Evolutionary conservation across 2,329 filamentous ascomycete genomes (phyloP).

Genomic region (Aspergillus quadricinctus): DNA sequence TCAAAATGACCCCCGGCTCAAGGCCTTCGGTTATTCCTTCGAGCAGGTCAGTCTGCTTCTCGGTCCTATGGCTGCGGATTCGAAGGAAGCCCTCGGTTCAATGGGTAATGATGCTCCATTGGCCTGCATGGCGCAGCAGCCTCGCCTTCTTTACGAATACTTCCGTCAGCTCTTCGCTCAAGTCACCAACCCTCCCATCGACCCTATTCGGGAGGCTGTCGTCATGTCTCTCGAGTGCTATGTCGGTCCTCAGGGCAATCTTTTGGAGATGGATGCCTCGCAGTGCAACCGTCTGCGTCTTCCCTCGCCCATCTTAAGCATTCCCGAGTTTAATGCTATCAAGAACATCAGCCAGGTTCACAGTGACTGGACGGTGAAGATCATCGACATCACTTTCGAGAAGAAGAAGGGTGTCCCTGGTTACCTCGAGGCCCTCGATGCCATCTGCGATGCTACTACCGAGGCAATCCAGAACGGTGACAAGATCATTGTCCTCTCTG

Average conservation of each 20-base stretch:
- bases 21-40: conserved; percentile 88
- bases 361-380: conserved; percentile 79
- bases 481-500: conserved; percentile 83
- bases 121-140: conserved; percentile 84
- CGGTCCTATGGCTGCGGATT: conserved; percentile 93
- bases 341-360: conserved; percentile 70
- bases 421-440: conserved; percentile 81
- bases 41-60: conserved; percentile 91
- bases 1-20: conserved; percentile 78
- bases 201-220: conserved; percentile 93
- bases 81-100: conserved; percentile 92
- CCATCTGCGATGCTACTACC: conserved; percentile 80
- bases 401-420: conserved; percentile 78
- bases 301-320: conserved; percentile 82
- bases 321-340: conserved; percentile 85
- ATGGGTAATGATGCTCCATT: conserved; percentile 97
- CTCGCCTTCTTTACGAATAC: conserved; percentile 88
- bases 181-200: conserved; percentile 96
- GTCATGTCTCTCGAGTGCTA: conserved; percentile 98
- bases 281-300: conserved; percentile 84
- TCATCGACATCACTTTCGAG: conserved; percentile 88
- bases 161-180: conserved; percentile 97
- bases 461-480: conserved; percentile 78
- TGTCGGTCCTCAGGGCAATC: conserved; percentile 89
- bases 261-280: conserved; percentile 85